phyloP scores from a whole-genome alignment of 2,329 filamentous ascomycete genomes.

The Catunica adiposa region DNA sequence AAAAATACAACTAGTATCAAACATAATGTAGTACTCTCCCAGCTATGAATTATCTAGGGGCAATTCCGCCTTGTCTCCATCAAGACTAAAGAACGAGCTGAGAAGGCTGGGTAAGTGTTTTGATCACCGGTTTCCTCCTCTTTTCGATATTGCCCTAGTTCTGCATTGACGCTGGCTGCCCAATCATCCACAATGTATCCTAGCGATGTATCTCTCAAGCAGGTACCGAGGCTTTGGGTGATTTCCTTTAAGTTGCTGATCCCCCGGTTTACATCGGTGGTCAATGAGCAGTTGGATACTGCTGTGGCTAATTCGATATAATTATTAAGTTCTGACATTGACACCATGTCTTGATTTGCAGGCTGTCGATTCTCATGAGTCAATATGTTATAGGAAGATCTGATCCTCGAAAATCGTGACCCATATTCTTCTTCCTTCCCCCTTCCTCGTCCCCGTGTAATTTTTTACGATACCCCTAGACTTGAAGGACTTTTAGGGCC shows the following conservation, averaged over 20 bases:
- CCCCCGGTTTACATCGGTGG: background rate
- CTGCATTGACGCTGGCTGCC: background rate
- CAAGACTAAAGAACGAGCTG: no score
- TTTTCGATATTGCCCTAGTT: background rate
- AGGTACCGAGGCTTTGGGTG: background rate
- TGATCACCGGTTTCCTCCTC: no score
- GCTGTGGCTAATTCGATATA: background rate
- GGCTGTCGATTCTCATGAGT: background rate
- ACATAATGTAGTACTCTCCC: no score
- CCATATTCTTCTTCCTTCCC: background rate
- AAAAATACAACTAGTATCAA: no score
- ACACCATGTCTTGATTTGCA: background rate
- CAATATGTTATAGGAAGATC: background rate
- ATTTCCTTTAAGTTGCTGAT: background rate
- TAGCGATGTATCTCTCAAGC: background rate
- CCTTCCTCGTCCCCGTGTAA: no score
- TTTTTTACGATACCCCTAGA: no score
- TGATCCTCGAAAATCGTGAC: background rate
- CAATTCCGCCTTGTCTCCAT: no score
- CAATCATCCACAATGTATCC: background rate
- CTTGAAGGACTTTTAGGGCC: background rate
- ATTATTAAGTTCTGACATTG: background rate
- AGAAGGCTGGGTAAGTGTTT: no score
- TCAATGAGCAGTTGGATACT: background rate
- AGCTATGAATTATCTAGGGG: no score